Base-by-base conservation (phyloP, 805 yeast genomes). In the Candida multigemmis region DNA sequence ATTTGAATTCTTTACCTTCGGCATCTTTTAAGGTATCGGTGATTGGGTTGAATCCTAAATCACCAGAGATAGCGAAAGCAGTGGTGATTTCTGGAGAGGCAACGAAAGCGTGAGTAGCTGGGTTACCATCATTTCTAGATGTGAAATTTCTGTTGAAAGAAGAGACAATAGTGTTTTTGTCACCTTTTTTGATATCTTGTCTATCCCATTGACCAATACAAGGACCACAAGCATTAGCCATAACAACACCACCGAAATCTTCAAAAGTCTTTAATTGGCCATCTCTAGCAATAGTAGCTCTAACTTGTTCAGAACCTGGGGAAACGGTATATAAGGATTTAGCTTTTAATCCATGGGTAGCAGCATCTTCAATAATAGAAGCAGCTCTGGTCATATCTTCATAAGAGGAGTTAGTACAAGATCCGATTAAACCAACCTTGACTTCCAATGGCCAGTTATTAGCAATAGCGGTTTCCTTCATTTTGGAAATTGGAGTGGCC, bases 181-280 rank as follows among this genome's bases (percentile, higher is more conserved):
- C 94, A 56, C 87, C 91, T 71, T 83, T 85, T 69, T 83, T 77
- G 58, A 84, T 75, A 56, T 83, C 87, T 50, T 71, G 81, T 65
- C 97, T 81, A 60, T 87, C 96, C 97, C 97, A 89, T 71, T 89
- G 96, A 51, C 97, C 97, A 53, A 87, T 87, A 74, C 97, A 87
- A 53, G 97, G 97, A 51, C 97, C 97, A 71, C 97, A 89, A 33
- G 97, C 97, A 55, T 89, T 89, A 36, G 97, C 96, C 53, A 89
- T 68, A 30, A 89, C 96, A 35, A 79, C 71, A 56, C 94, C 97
- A 44, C 96, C 96, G 47, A 80, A 82, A 49, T 84, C 85, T 52
- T 78, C 76, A 61, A 89, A 86, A 42, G 91, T 80, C 44, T 79
- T 68, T 44, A 89, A 74, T 58, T 82, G 79, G 37, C 97, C 96